phyloP scores from a whole-genome alignment of 768 basidiomycete species.

The Kwoniella sp. region DNA sequence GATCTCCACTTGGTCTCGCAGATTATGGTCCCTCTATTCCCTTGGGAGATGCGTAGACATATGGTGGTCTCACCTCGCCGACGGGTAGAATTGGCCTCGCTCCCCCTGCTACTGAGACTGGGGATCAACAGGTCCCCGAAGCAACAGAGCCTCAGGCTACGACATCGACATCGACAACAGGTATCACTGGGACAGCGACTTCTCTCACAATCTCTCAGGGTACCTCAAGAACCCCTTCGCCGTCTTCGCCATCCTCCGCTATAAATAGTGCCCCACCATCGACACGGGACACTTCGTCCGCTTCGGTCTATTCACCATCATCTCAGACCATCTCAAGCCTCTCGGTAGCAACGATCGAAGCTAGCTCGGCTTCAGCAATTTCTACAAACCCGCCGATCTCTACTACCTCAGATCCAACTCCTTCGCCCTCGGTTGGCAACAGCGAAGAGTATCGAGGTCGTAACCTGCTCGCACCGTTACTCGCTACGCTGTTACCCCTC shows the following conservation, averaged over 20 bases:
- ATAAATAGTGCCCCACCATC: too few species aligned
- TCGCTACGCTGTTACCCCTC: slow-evolving; percentile 13
- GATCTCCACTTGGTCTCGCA: too few species aligned
- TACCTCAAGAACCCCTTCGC: too few species aligned
- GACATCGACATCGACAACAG: too few species aligned
- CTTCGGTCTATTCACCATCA: neutral
- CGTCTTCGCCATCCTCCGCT: too few species aligned
- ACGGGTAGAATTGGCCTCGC: slow-evolving; percentile 5
- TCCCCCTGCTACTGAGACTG: slow-evolving; percentile 3
- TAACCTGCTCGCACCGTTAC: slow-evolving; percentile 9
- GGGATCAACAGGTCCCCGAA: too few species aligned
- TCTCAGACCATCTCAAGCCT: neutral
- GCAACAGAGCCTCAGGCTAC: neutral
- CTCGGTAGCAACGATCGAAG: neutral
- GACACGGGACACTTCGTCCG: too few species aligned
- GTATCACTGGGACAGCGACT: too few species aligned
- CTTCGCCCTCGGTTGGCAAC: neutral
- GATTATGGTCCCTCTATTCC: slow-evolving; percentile 46
- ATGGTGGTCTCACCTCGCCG: slow-evolving; percentile 39
- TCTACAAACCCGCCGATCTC: neutral
- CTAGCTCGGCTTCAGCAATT: neutral
- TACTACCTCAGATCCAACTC: neutral
- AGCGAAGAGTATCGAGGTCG: neutral
- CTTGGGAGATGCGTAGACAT: slow-evolving; percentile 36
- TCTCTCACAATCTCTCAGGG: too few species aligned